Evolutionary conservation across 108 stramenopile genomes (phyloP).

Genomic region (Cyclotella cryptica): DNA sequence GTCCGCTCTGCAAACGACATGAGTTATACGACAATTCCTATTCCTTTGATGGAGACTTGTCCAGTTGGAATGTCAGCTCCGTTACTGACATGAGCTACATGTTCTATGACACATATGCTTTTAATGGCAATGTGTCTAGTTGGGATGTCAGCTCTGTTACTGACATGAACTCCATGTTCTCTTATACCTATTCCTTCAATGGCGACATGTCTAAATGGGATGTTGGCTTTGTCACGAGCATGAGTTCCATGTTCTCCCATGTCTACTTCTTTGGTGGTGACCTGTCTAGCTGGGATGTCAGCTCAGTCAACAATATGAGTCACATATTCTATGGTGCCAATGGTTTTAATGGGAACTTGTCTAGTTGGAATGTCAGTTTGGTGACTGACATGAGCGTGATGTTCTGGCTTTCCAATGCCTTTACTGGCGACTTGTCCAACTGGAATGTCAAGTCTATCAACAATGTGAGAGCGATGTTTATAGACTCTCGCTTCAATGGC

Average conservation of each 20-base stretch:
- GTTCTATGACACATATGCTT: no score
- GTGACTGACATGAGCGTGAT: not conserved
- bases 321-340: not conserved
- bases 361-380: not conserved
- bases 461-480: not conserved
- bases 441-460: not conserved
- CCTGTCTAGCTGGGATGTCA: not conserved
- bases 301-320: not conserved
- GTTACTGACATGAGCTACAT: no score
- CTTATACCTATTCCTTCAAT: not conserved
- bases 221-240: not conserved
- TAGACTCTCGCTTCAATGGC: not conserved
- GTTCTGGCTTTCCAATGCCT: not conserved
- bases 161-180: not conserved
- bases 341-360: not conserved
- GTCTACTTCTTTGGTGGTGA: not conserved
- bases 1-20: no score
- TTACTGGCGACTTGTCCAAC: not conserved
- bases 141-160: not conserved
- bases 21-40: no score
- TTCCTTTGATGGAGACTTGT: no score
- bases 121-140: not conserved
- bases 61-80: no score
- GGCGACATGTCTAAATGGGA: not conserved
- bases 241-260: not conserved